Evolutionary conservation across 1,139 yeast species (phyloP).

Genomic region (Candida sp.): DNA sequence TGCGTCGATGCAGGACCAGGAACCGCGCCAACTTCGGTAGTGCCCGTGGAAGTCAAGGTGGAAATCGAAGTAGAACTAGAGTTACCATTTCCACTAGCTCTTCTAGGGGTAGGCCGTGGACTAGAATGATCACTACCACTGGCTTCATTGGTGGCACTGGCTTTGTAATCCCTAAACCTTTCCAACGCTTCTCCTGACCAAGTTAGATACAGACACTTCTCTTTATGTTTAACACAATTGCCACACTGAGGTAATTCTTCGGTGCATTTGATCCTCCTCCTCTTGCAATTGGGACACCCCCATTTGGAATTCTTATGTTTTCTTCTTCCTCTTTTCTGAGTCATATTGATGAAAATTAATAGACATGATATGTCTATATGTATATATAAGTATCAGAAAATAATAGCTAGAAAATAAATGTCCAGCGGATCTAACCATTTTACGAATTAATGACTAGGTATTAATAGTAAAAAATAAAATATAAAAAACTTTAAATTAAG

Average conservation of each 20-base stretch:
- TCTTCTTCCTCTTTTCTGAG: conserved; percentile 16
- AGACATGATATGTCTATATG: no score
- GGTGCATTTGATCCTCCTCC: conserved; percentile 40
- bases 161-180: conserved; percentile 17
- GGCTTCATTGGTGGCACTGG: not conserved
- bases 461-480: no score
- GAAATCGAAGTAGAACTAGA: no score
- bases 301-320: conserved; percentile 29
- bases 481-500: no score
- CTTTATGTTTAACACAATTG: conserved; percentile 41
- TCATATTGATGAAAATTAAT: not conserved
- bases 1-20: not conserved
- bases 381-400: no score
- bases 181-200: conserved; percentile 31
- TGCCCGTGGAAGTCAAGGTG: no score
- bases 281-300: conserved; percentile 46
- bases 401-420: no score
- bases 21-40: not conserved
- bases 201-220: conserved; percentile 38
- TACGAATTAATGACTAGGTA: no score
- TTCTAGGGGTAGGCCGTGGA: no score
- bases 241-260: conserved; percentile 41
- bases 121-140: no score
- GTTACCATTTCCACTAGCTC: no score
- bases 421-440: no score